Conservation (phyloP, 305 asterid genomes). For the Fraxinus platypoda region DNA sequence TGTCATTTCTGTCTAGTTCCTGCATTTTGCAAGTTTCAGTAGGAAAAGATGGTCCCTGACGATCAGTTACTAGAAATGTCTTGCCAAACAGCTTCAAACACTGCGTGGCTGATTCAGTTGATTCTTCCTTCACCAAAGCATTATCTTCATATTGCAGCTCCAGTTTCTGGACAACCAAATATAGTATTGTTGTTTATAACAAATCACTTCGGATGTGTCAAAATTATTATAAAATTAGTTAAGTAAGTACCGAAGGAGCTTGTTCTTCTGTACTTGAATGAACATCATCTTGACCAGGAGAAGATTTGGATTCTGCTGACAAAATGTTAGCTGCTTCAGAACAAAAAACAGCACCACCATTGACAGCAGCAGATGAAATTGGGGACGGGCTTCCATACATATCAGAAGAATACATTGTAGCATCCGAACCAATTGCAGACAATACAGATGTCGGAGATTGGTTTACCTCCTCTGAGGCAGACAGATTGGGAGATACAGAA, state of each 20-base stretch:
- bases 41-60: conserved; percentile 25
- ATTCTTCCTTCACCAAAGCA: conserved; percentile 16
- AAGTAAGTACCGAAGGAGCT: conserved; percentile 39
- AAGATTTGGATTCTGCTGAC: conserved; percentile 32
- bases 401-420: conserved; percentile 22
- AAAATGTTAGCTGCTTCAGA: conserved; percentile 32
- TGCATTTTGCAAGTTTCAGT: not conserved
- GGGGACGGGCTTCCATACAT: conserved; percentile 28
- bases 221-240: not conserved
- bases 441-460: conserved; percentile 77
- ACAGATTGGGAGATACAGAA: conserved; percentile 29
- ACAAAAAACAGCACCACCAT: conserved; percentile 5
- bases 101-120: conserved; percentile 25
- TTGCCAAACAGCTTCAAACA: conserved; percentile 80
- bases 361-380: conserved; percentile 30
- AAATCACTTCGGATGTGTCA: not conserved
- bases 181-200: not conserved
- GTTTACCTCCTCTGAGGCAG: conserved; percentile 35
- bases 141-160: conserved; percentile 27
- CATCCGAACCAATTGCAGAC: conserved; percentile 57
- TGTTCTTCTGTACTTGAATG: conserved; percentile 41
- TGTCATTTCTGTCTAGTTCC: not conserved
- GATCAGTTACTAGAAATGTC: conserved; percentile 54
- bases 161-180: conserved; percentile 28
- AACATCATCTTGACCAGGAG: conserved; percentile 31